phyloP scores from a whole-genome alignment of 2,329 filamentous ascomycete genomes.

The Geosmithia flava region DNA sequence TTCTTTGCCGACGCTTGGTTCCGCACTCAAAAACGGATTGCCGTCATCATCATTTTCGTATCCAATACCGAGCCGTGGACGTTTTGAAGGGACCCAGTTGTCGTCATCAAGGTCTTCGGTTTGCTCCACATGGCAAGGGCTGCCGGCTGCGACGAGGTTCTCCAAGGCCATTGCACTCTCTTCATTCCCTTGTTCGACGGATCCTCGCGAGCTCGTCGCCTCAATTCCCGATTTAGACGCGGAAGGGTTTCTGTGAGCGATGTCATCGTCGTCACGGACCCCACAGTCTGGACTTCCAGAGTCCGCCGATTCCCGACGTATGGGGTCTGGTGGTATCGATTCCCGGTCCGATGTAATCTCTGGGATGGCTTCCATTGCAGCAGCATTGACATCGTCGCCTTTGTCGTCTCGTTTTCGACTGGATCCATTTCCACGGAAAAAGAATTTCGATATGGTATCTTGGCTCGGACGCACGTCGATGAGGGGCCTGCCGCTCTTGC shows the following conservation, averaged over 20 bases:
- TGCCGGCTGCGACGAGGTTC: background rate
- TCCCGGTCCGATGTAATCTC: background rate
- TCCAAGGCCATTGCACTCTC: background rate
- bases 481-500: constrained; percentile 37
- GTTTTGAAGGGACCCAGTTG: background rate
- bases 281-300: background rate
- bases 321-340: background rate
- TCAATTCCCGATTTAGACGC: background rate
- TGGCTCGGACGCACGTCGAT: constrained; percentile 44
- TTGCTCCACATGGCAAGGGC: background rate
- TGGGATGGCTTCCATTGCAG: background rate
- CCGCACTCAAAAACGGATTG: background rate
- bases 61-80: background rate
- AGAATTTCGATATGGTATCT: constrained; percentile 41
- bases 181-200: background rate
- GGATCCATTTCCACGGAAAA: constrained; percentile 20
- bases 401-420: constrained; percentile 15
- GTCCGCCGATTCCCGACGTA: background rate
- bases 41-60: background rate
- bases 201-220: background rate
- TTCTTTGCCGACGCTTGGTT: background rate
- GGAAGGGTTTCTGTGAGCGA: background rate
- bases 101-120: background rate
- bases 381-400: constrained; percentile 4
- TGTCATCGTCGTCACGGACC: background rate